Evolutionary conservation across 1,139 yeast species (phyloP).

Genomic region (Neolecta irregularis): DNA sequence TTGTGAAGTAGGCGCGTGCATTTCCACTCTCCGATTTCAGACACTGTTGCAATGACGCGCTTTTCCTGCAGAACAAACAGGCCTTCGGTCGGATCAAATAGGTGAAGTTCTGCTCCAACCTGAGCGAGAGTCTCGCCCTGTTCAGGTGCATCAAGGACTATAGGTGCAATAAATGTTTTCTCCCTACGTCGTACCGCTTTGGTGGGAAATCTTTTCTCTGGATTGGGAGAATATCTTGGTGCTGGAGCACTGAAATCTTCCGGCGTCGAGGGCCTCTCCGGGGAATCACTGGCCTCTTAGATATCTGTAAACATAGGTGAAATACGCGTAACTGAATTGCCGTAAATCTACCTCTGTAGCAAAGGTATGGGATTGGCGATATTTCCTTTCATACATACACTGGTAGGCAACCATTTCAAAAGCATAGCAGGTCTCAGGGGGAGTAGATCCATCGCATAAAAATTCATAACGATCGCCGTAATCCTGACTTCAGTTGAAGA

Average conservation of each 20-base stretch:
- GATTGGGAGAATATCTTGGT: not conserved
- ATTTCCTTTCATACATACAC: constrained; percentile 67
- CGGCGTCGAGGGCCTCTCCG: constrained; percentile 8
- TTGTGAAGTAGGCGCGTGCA: constrained; percentile 18
- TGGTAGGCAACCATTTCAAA: constrained; percentile 50
- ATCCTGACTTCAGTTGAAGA: constrained; percentile 26
- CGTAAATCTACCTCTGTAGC: constrained; percentile 35
- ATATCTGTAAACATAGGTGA: not conserved
- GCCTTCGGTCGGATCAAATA: constrained; percentile 42
- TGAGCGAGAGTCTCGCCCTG: constrained; percentile 16
- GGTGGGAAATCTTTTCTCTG: not conserved
- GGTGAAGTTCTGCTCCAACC: constrained; percentile 31
- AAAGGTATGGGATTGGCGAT: constrained; percentile 38
- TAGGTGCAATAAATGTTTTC: constrained; percentile 11
- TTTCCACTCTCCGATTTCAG: constrained; percentile 37
- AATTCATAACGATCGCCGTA: constrained; percentile 78
- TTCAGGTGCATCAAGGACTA: constrained; percentile 5
- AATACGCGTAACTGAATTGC: constrained; percentile 31
- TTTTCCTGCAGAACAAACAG: constrained; percentile 34
- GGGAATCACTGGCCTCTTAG: not conserved
- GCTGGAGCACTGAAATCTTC: not conserved
- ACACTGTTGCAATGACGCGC: constrained; percentile 26
- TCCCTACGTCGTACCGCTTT: not conserved
- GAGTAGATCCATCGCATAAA: constrained; percentile 49
- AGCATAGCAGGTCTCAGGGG: constrained; percentile 40